phyloP scores from a whole-genome alignment of 1,284 basidiomycete species.

The Rhodofomes roseus region DNA sequence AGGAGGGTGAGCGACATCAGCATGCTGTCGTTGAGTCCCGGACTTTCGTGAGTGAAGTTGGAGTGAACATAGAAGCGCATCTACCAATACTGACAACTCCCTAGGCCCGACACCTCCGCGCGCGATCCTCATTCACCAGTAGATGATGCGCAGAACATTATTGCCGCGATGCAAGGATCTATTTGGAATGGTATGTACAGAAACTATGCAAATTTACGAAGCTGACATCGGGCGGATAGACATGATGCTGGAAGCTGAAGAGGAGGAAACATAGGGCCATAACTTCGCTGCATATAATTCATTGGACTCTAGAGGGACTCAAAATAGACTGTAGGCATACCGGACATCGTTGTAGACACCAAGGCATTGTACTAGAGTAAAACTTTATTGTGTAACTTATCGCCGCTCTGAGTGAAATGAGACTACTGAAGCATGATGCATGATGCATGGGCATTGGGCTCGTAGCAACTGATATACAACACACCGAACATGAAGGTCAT shows the following conservation, averaged over 20 bases:
- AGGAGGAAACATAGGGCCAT: conserved; percentile 35
- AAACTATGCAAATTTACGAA: neutral
- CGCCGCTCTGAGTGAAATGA: neutral
- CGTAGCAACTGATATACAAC: conserved; percentile 6
- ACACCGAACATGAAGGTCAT: conserved; percentile 2
- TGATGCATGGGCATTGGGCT: no score
- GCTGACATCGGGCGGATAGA: conserved; percentile 30
- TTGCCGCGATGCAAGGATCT: conserved; percentile 61
- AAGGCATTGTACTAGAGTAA: neutral
- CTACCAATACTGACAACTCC: conserved; percentile 4
- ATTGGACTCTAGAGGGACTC: neutral
- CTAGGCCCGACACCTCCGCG: conserved; percentile 44
- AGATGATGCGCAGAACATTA: conserved; percentile 51
- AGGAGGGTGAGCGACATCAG: conserved; percentile 58
- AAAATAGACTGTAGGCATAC: neutral
- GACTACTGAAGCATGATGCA: conserved; percentile 3
- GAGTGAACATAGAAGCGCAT: conserved; percentile 9
- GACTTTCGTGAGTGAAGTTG: conserved; percentile 40
- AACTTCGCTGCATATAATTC: neutral
- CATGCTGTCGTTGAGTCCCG: conserved; percentile 55
- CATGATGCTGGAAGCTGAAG: conserved; percentile 53
- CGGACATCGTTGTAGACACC: neutral
- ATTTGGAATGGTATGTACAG: conserved; percentile 60
- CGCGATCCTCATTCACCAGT: conserved; percentile 27
- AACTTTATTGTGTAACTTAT: conserved; percentile 14